A percentile compares a stretch with the other conserved stretches of the same genome.
Conservation (phyloP, 192 early-diverging fungal genomes). For the Umbelopsis ramanniana region DNA sequence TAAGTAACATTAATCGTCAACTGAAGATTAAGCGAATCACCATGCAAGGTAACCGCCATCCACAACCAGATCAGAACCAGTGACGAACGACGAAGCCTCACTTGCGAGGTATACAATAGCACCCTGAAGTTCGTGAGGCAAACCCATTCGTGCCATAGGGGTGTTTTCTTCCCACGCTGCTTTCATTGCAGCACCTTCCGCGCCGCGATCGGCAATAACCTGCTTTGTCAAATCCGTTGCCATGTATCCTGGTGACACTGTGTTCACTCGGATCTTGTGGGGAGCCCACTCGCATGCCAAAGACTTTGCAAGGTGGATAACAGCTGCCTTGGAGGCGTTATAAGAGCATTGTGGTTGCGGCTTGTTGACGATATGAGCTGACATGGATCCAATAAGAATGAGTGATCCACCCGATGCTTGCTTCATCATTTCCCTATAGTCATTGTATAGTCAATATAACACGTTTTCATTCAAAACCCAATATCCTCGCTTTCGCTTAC, state of each 20-base stretch:
- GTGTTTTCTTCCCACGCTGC: slow-evolving; percentile 28
- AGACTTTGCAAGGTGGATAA: slow-evolving; percentile 32
- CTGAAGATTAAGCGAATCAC: slow-evolving; percentile 16
- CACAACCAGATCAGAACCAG: slow-evolving; percentile 39
- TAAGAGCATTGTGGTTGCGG: slow-evolving; percentile 38
- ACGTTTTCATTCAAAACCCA: background rate
- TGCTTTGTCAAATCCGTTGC: slow-evolving; percentile 25
- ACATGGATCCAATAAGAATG: slow-evolving; percentile 39
- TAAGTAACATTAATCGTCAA: background rate
- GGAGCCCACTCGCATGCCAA: slow-evolving; percentile 39
- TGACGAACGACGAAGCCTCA: slow-evolving; percentile 39
- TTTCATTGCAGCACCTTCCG: slow-evolving; percentile 5
- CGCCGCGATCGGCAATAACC: slow-evolving; percentile 25
- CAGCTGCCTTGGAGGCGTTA: slow-evolving; percentile 38
- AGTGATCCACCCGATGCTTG: slow-evolving; percentile 14
- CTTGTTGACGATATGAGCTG: slow-evolving; percentile 35
- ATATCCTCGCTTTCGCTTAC: slow-evolving; percentile 14
- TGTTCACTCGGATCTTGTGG: slow-evolving; percentile 35
- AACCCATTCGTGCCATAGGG: slow-evolving; percentile 42
- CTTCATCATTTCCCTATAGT: slow-evolving; percentile 1
- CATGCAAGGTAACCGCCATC: slow-evolving; percentile 45
- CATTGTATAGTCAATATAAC: background rate
- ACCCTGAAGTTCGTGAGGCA: slow-evolving; percentile 36
- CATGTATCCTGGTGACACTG: slow-evolving; percentile 29
- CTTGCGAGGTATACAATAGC: slow-evolving; percentile 38